Base-by-base conservation (phyloP, 371 early-diverging fungal species). In the Mucor ambiguus region DNA sequence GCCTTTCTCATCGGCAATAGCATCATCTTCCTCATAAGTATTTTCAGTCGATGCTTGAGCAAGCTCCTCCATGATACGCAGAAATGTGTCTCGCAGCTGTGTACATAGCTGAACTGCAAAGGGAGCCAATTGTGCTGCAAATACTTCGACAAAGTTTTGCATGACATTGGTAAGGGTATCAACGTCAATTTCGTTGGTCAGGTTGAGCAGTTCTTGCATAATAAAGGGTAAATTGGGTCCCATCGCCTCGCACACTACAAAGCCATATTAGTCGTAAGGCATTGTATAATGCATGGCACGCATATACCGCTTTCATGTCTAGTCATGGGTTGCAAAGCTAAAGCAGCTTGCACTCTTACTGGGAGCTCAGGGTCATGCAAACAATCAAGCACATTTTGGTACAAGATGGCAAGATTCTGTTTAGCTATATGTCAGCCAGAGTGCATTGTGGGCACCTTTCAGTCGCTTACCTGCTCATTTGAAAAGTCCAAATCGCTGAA, bases 121-220 rank as follows among this genome's bases (percentile, higher is more conserved):
- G 0, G 98, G 98, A 14, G 90, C 85, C 60, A 98, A 74, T 71
- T 95, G 89, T 56, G 91, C 89, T 12, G 95, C 84, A 85, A 92
- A 98, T n/a, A 89, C 87, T 67, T 91, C 91, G 3, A 97, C 96
- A 69, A 97, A 88, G 62, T 85, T 85, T 55, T 96, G 95, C 86
- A 96, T 92, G 44, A 94, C 92, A n/a, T 78, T 77, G 0, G 96
- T 82, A 11, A 98, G 76, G 0, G 89, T 90, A 71, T 97, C 97
- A 69, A 94, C 83, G 72, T 98, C 96, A 63, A 95, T 92, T 71
- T 93, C 88, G 75, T 94, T 93, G 2, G 94, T 95, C 59, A 96
- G 76, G 26, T 88, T 77, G 63, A 98, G 81, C 43, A 96, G 80
- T 60, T 85, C 85, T 68, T 92, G 88, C 93, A 96, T 96, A 58